Conservation (phyloP, 805 yeast genomes). For the Zygosaccharomyces bailii region DNA sequence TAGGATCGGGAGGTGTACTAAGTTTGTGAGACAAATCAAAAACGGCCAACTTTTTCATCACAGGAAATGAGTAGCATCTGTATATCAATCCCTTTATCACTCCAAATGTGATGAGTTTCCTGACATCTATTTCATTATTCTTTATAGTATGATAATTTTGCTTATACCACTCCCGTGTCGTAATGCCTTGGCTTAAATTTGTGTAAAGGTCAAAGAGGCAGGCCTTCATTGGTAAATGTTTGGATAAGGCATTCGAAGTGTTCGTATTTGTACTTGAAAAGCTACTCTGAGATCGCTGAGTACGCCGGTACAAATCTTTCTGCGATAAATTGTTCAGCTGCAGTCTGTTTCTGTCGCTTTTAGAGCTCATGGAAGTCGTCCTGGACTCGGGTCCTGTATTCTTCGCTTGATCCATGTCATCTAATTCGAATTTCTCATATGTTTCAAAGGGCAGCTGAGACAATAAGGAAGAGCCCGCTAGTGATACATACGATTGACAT, state of each 20-base stretch:
- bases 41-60: conserved; percentile 36
- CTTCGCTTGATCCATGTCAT: conserved; percentile 10
- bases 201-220: conserved; percentile 69
- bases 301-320: conserved; percentile 4
- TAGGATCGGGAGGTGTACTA: conserved; percentile 17
- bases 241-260: conserved; percentile 6
- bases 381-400: conserved; percentile 24
- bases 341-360: conserved; percentile 15
- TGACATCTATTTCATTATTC: conserved; percentile 61
- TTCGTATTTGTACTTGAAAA: conserved; percentile 17
- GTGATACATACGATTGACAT: conserved; percentile 78
- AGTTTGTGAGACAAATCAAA: conserved; percentile 16
- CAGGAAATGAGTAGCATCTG: conserved; percentile 74
- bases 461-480: conserved; percentile 34
- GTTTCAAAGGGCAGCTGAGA: conserved; percentile 35
- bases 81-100: conserved; percentile 76
- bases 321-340: conserved; percentile 8
- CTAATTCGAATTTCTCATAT: conserved; percentile 6
- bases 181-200: conserved; percentile 71
- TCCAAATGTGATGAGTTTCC: conserved; percentile 86
- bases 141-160: conserved; percentile 56
- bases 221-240: conserved; percentile 55
- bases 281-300: conserved; percentile 19
- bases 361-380: conserved; percentile 25
- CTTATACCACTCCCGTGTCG: conserved; percentile 77